phyloP scores from a whole-genome alignment of 805 yeast species.

The Saccharomycopsis microspora region DNA sequence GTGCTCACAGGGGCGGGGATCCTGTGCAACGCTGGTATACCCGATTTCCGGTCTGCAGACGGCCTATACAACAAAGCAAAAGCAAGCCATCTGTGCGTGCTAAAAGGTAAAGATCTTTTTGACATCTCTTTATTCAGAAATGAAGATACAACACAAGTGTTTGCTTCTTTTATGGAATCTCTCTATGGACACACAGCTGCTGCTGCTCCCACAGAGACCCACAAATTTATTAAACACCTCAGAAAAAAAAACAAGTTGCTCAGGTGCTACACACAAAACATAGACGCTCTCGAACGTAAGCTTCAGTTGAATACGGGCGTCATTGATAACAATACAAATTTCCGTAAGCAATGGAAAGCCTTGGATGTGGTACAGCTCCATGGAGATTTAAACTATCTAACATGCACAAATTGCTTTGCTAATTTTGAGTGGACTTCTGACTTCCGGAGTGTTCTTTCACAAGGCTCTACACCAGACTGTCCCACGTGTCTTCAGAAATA shows the following conservation, averaged over 20 bases:
- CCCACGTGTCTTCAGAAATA: conserved; percentile 50
- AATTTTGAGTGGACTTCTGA: conserved; percentile 51
- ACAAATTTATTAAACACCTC: conserved; percentile 53
- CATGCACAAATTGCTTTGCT: conserved; percentile 63
- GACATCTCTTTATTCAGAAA: conserved; percentile 75
- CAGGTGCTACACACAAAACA: conserved; percentile 90
- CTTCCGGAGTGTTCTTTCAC: conserved; percentile 33
- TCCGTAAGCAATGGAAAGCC: conserved; percentile 39
- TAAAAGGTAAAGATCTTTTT: conserved; percentile 83
- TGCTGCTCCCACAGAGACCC: conserved; percentile 81
- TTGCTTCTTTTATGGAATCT: conserved; percentile 82
- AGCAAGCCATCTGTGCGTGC: conserved; percentile 41
- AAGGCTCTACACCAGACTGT: conserved; percentile 72
- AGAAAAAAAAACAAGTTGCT: conserved; percentile 55
- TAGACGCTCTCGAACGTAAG: conserved; percentile 73
- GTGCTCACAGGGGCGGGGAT: conserved; percentile 93
- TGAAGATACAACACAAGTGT: conserved; percentile 52
- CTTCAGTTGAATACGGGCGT: conserved; percentile 52
- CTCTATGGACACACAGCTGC: conserved; percentile 49
- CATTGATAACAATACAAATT: conserved; percentile 26
- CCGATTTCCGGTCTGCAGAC: conserved; percentile 79
- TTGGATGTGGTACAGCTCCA: conserved; percentile 81
- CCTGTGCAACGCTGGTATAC: conserved; percentile 94
- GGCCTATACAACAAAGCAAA: conserved; percentile 76
- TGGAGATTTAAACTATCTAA: conserved; percentile 69